Conservation (phyloP, 805 yeast genomes). For the Grigorovia humatica region DNA sequence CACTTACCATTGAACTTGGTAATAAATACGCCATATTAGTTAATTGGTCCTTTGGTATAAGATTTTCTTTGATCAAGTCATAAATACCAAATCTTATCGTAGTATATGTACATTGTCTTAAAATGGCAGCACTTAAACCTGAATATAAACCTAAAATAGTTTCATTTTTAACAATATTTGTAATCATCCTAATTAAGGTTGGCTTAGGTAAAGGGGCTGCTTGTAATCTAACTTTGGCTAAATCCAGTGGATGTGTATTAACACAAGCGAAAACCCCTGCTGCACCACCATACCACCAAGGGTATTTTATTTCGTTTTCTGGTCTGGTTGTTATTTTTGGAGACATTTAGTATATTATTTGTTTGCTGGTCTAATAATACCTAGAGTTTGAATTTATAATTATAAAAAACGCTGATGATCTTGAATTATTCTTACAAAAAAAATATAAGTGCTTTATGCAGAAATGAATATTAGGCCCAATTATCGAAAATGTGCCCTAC, state of each 20-base stretch:
- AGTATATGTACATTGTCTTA: constrained; percentile 83
- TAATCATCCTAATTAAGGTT: constrained; percentile 44
- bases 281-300: constrained; percentile 60
- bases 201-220: constrained; percentile 64
- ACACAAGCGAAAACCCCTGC: constrained; percentile 59
- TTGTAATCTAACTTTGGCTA: constrained; percentile 80
- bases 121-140: constrained; percentile 70
- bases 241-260: constrained; percentile 72
- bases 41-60: constrained; percentile 32
- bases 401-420: neutral
- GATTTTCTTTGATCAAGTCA: constrained; percentile 57
- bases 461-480: too few relatives aligned
- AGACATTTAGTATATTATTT: neutral
- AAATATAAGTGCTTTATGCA: too few relatives aligned
- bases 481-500: too few relatives aligned
- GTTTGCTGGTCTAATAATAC: neutral
- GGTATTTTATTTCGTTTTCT: constrained; percentile 22
- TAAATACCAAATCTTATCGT: constrained; percentile 82
- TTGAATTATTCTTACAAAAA: too few relatives aligned
- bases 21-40: constrained; percentile 52
- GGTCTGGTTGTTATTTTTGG: neutral
- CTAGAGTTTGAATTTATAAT: neutral
- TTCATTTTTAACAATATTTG: constrained; percentile 31
- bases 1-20: constrained; percentile 78
- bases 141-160: constrained; percentile 65